Percentiles rank a stretch among this genome's conserved stretches.
Evolutionary conservation across 1,284 basidiomycete genomes (phyloP).

Genomic region (Austropuccinia psidii): DNA sequence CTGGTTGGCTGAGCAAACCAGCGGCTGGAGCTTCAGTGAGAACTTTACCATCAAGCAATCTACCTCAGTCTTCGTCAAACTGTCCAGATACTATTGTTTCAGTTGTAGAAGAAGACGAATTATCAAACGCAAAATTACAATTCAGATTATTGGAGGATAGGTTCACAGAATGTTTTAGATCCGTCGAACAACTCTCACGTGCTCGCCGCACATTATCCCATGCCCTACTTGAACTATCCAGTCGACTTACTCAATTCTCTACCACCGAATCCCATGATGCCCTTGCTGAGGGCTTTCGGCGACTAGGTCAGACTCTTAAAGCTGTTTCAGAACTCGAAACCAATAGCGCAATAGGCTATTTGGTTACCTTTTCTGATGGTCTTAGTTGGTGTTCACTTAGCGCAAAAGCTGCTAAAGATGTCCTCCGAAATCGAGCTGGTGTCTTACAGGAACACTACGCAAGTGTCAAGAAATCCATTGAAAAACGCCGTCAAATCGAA

Average conservation of each 20-base stretch:
- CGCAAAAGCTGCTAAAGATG: constrained; percentile 73
- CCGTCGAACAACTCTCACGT: constrained; percentile 70
- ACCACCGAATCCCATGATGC: constrained; percentile 76
- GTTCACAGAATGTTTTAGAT: constrained; percentile 78
- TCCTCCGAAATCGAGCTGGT: constrained; percentile 42
- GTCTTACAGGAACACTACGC: constrained; percentile 85
- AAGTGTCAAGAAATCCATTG: constrained; percentile 81
- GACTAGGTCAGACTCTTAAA: constrained; percentile 65
- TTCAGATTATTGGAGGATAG: constrained; percentile 60
- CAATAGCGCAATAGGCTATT: constrained; percentile 60
- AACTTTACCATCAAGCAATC: constrained; percentile 2
- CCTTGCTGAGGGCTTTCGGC: constrained; percentile 67
- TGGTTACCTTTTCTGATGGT: constrained; percentile 81
- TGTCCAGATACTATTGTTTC: constrained; percentile 21
- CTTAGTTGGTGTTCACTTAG: constrained; percentile 88
- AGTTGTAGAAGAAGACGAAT: constrained; percentile 34
- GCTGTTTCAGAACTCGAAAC: constrained; percentile 14
- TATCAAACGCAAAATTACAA: constrained; percentile 30
- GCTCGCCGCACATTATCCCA: constrained; percentile 47
- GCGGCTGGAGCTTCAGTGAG: neutral
- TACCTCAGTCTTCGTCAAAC: neutral
- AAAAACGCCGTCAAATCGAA: constrained; percentile 79
- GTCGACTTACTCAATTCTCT: constrained; percentile 75
- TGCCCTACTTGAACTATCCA: constrained; percentile 46
- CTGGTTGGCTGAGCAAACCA: neutral